These are phyloP conservation scores for Drechslera avenae DNA, from an alignment of 2,329 filamentous ascomycete genomes.

Conservation along the genomic window DNA sequence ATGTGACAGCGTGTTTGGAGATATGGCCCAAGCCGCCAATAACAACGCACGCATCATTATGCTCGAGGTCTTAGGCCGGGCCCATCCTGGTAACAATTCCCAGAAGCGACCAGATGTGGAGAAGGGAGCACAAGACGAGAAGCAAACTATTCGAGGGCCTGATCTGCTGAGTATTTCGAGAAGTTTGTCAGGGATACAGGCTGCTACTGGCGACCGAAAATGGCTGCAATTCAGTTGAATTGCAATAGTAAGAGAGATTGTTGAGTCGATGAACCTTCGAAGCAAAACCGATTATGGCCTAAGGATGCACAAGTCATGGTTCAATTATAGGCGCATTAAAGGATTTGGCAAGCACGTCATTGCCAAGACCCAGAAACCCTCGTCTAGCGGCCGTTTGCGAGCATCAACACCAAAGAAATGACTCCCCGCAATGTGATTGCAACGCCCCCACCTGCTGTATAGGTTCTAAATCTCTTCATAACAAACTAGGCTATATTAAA, in stretches of 20 bases:
- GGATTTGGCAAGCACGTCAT: constrained; percentile 35
- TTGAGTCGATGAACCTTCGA: no score
- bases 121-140: no score
- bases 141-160: constrained; percentile 1
- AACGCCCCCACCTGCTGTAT: constrained; percentile 14
- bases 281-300: no score
- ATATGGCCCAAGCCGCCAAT: neutral
- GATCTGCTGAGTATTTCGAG: neutral
- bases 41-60: neutral
- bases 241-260: no score
- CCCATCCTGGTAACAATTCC: neutral
- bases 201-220: neutral
- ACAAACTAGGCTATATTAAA: constrained; percentile 8
- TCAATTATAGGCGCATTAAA: neutral
- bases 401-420: constrained; percentile 30
- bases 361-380: constrained; percentile 30
- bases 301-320: no score
- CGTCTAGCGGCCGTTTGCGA: constrained; percentile 31
- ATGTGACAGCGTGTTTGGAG: neutral
- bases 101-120: no score
- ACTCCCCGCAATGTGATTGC: constrained; percentile 34
- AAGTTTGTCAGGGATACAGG: neutral
- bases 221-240: no score
- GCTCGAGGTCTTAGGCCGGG: neutral
- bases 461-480: constrained; percentile 15